These are phyloP conservation scores for Pichia sp. DNA, from an alignment of 1,139 yeast genomes.

Conservation along the genomic window DNA sequence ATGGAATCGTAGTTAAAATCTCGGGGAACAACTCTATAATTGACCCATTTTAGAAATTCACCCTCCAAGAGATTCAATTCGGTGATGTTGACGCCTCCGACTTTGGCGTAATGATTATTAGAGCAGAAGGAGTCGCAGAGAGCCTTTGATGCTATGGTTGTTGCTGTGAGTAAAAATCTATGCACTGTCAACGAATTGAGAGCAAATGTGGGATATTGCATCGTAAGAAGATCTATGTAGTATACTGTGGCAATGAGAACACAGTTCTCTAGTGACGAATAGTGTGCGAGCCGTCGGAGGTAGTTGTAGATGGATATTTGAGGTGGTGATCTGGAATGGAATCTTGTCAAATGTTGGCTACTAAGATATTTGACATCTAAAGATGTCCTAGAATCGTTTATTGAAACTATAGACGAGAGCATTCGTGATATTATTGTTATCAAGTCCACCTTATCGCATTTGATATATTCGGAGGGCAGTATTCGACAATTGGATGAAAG, in stretches of 20 bases:
- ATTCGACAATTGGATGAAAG: conserved; percentile 6
- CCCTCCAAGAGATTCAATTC: conserved; percentile 85
- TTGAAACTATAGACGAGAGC: conserved; percentile 42
- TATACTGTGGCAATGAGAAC: conserved; percentile 75
- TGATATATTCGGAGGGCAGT: conserved; percentile 54
- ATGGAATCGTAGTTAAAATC: conserved; percentile 28
- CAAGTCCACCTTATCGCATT: conserved; percentile 64
- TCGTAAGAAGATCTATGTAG: conserved; percentile 78
- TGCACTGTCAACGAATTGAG: conserved; percentile 90
- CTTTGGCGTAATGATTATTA: conserved; percentile 88
- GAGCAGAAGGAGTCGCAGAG: conserved; percentile 93
- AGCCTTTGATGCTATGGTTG: conserved; percentile 87
- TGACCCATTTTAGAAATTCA: conserved; percentile 76
- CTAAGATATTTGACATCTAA: conserved; percentile 18
- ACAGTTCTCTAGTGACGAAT: conserved; percentile 78
- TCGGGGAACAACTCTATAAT: conserved; percentile 66
- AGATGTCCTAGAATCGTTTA: conserved; percentile 22
- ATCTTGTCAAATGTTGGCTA: conserved; percentile 57
- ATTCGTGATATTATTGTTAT: conserved; percentile 69
- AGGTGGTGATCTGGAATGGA: conserved; percentile 92
- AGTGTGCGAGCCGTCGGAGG: conserved; percentile 68
- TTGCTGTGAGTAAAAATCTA: conserved; percentile 82
- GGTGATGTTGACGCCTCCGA: conserved; percentile 84
- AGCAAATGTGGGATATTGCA: conserved; percentile 73
- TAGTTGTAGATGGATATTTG: conserved; percentile 75